Evolutionary conservation across 371 early-diverging fungal genomes (phyloP), one percentile per base, ranked within the genome.

Genomic region (Catenaria anguillulae): DNA sequence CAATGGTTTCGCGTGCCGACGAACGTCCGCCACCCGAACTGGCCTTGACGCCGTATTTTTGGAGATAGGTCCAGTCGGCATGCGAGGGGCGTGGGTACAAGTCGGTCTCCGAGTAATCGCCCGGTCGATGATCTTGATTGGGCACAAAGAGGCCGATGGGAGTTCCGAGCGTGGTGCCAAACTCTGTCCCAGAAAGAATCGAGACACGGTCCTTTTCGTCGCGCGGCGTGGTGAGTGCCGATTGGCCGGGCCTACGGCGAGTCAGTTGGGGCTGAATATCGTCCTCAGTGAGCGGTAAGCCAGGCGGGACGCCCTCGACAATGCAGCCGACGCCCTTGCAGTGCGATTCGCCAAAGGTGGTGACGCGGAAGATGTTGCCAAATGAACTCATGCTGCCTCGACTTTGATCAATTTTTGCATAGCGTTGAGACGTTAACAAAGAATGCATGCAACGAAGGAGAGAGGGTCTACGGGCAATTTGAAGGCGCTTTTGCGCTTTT

Each of bases 311-410:
- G 56, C 93, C 93, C 68, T 95, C 97, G 62, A 97, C 80, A 65
- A 97, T 92, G 64, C 93, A 93, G 52, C 96, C 96, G 3, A 97
- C 96, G 33, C 87, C 91, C 65, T 91, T 91, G 79, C 97, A 96
- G 77, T 97, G 97, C 24, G 93, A 92, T 78, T 97, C 97, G 65
- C 97, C 95, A 73, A 85, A 95, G 50, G 96, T 97, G n/a, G 92
- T 92, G 36, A 94, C 89, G 64, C 88, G 52, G 52, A 29, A 50
- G 2, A 50, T 26, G 29, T 26, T 50, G 52, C 52, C 52, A 19
- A 50, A 50, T 15, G 26, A 12, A 31, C 29, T 29, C 52, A 50
- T 50, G 26, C 2, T 50, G n/a, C n/a, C n/a, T n/a, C n/a, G n/a
- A n/a, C n/a, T n/a, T n/a, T n/a, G n/a, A n/a, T n/a, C n/a, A n/a